Base-by-base conservation (phyloP, 345 rosid species). In the Dovyalis caffra region DNA sequence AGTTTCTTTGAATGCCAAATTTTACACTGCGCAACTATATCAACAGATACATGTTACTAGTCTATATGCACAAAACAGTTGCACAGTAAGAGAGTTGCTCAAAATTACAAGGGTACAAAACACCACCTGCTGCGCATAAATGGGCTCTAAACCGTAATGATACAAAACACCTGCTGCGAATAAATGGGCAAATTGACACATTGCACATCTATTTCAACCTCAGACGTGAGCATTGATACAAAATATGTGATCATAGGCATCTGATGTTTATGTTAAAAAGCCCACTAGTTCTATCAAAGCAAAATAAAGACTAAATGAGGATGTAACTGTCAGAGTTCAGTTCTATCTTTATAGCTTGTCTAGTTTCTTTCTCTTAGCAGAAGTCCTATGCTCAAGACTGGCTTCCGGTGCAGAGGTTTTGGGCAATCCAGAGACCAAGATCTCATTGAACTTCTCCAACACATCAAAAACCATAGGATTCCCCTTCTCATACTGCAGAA, bases 391-490 rank as follows among this genome's bases (percentile, higher is more conserved):
- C 23, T 73, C 32, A 16, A 32, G 53, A 38, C 57, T 26, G 2
- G 23, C 43, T 35, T 53, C 71, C 1, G 21, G 31, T 21, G 73
- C 71, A 66, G 38, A 7, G 4, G 64, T 40, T 29, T 25, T 62
- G 0, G 66, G n/a, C 49, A 65, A 40, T 26, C 29, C 28, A 35
- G 71, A 28, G 38, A 66, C 28, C 69, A 47, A 66, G 6, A 64
- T 14, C 11, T 77, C 75, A 62, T 70, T 70, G 43, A 70, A 23
- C 75, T 77, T 77, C 75, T 71, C 72, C 71, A 77, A 25, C 47
- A 64, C 21, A 15, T 37, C 58, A 29, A 28, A 35, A 53, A 14
- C 49, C 11, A 14, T 12, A 10, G 68, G 25, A 71, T 47, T 57
- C 28, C 74, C 61, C 47, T 77, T 77, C 68, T 77, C 72, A 43